Evolutionary conservation across 1,139 yeast species (phyloP).

Genomic region (Blastobotrys serpentis): DNA sequence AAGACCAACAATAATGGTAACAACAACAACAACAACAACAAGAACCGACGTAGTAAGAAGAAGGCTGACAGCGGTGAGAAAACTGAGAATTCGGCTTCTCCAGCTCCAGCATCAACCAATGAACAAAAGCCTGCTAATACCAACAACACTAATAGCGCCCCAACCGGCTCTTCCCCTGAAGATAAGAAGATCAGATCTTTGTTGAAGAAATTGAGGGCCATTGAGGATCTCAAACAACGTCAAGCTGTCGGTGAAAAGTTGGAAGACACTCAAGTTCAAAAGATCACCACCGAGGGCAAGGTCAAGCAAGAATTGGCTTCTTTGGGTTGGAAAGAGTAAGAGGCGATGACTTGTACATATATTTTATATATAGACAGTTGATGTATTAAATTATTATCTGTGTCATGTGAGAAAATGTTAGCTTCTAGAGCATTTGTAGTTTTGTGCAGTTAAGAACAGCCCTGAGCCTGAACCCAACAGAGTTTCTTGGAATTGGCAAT

Average conservation of each 20-base stretch:
- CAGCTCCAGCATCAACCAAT: constrained; percentile 20
- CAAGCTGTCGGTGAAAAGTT: constrained; percentile 80
- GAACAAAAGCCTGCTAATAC: constrained; percentile 7
- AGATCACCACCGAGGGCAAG: constrained; percentile 81
- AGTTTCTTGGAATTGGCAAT: no score
- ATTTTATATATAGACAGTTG: constrained; percentile 3
- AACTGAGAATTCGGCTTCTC: constrained; percentile 27
- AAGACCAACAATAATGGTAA: constrained; percentile 31
- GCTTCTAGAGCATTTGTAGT: no score
- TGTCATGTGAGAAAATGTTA: constrained; percentile 1
- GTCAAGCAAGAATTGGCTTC: constrained; percentile 68
- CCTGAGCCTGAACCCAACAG: no score
- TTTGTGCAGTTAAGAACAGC: no score
- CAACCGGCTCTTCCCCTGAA: constrained; percentile 48
- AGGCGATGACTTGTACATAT: constrained; percentile 3
- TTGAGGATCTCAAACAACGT: constrained; percentile 82
- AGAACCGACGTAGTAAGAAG: constrained; percentile 74
- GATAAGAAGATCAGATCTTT: constrained; percentile 90
- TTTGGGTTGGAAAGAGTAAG: constrained; percentile 62
- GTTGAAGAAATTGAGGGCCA: constrained; percentile 90
- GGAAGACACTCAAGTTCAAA: constrained; percentile 89
- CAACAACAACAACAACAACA: constrained; percentile 44
- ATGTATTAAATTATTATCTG: not conserved
- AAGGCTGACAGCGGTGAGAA: constrained; percentile 69
- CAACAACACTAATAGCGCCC: constrained; percentile 27